These are phyloP conservation scores for Eremothecium coryli DNA, from an alignment of 1,139 yeast genomes.

Conservation along the genomic window DNA sequence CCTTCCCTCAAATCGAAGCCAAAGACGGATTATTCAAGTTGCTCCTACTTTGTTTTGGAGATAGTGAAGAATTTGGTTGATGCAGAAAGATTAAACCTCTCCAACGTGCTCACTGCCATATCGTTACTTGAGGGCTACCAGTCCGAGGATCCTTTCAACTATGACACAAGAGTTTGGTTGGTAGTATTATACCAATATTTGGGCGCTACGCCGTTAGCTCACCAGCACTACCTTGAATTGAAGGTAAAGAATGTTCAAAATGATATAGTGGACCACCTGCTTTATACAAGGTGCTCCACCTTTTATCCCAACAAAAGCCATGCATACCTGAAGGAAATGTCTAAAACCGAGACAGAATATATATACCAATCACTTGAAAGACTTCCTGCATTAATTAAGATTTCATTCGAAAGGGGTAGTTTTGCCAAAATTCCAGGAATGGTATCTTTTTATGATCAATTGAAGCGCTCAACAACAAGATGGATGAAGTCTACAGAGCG, in stretches of 20 bases:
- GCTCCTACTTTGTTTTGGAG: conserved; percentile 21
- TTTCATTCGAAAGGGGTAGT: conserved; percentile 24
- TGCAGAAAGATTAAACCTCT: conserved; percentile 10
- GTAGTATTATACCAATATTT: conserved; percentile 52
- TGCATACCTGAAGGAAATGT: conserved; percentile 14
- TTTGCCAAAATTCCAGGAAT: conserved; percentile 27
- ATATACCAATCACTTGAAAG: conserved; percentile 19
- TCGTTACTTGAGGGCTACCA: conserved; percentile 26
- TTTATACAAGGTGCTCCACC: conserved; percentile 42
- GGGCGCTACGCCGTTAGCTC: conserved; percentile 46
- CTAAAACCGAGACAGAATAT: conserved; percentile 14
- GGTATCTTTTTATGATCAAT: conserved; percentile 20
- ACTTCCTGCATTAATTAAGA: conserved; percentile 21
- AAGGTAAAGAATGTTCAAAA: conserved; percentile 69
- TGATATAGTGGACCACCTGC: conserved; percentile 59
- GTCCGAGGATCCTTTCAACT: conserved; percentile 23
- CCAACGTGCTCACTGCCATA: conserved; percentile 18
- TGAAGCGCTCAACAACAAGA: conserved; percentile 17
- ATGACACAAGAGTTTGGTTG: conserved; percentile 42
- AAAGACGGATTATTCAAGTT: conserved; percentile 25
- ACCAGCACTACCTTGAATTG: conserved; percentile 42
- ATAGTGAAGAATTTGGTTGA: conserved; percentile 14
- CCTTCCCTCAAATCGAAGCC: conserved; percentile 16
- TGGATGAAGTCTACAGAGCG: conserved; percentile 20
- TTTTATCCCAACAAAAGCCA: conserved; percentile 32